phyloP scores from a whole-genome alignment of 768 basidiomycete species.

The Kwoniella mangroviensis region DNA sequence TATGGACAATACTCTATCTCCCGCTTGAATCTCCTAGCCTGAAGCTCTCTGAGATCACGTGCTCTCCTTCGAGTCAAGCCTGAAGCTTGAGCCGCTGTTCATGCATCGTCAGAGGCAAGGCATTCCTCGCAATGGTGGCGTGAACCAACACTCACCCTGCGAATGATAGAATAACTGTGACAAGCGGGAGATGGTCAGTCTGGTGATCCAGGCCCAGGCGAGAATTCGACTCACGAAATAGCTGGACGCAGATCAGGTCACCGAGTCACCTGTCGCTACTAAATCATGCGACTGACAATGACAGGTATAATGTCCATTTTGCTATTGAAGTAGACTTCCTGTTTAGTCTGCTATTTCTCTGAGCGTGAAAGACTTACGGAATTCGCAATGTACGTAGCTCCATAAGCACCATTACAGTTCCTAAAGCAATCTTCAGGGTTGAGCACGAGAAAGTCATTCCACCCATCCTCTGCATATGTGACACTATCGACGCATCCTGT shows the following conservation, averaged over 20 bases:
- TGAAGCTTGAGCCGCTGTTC: not conserved
- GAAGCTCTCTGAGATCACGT: not conserved
- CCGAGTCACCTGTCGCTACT: too few species aligned
- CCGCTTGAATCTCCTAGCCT: not conserved
- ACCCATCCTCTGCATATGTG: conserved; percentile 1
- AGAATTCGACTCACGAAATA: not conserved
- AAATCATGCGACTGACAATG: not conserved
- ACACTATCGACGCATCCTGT: conserved; percentile 2
- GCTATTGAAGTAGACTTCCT: not conserved
- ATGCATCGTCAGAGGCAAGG: not conserved
- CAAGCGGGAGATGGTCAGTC: too few species aligned
- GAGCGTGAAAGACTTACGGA: not conserved
- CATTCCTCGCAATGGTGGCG: too few species aligned
- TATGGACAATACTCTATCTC: not conserved
- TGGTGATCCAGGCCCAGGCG: not conserved
- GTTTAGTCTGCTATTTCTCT: not conserved
- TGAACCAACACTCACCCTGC: not conserved
- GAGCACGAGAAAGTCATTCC: not conserved
- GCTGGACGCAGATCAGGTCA: not conserved
- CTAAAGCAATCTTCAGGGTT: conserved; percentile 11
- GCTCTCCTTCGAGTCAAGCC: not conserved
- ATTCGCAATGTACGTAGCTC: not conserved
- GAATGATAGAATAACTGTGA: not conserved
- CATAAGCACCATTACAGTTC: conserved; percentile 13
- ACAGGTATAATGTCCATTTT: conserved; percentile 6